phyloP scores from a whole-genome alignment of 1,284 basidiomycete genomes.

The Ustilago xerochloae region DNA sequence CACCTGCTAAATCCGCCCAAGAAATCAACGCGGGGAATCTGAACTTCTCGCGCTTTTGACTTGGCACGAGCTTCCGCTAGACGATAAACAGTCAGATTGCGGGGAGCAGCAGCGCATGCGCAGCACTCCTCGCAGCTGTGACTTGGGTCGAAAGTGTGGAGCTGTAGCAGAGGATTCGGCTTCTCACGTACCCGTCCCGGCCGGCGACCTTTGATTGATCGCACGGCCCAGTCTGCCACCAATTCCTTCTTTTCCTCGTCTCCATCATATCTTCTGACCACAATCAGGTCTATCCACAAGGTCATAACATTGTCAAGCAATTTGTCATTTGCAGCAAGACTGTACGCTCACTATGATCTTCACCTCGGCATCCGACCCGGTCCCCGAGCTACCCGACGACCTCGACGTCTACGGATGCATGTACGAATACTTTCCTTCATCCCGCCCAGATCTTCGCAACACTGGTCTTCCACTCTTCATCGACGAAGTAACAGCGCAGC shows the following conservation, averaged over 20 bases:
- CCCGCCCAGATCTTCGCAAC: slow-evolving; percentile 50
- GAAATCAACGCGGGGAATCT: neutral
- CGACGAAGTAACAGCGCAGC: slow-evolving; percentile 54
- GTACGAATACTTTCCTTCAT: slow-evolving; percentile 55
- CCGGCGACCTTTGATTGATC: neutral
- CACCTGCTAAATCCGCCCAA: neutral
- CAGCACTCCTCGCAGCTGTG: no score
- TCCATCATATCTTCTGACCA: neutral
- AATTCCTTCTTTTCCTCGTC: neutral
- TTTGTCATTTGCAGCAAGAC: no score
- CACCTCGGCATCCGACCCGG: slow-evolving; percentile 34
- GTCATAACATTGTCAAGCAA: no score
- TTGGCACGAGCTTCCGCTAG: no score
- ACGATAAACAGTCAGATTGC: no score
- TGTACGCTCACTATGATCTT: no score
- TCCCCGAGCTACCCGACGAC: slow-evolving; percentile 48
- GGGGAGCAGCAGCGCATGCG: no score
- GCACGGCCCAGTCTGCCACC: neutral
- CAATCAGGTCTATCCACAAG: no score
- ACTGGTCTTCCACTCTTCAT: slow-evolving; percentile 51
- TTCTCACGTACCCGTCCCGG: neutral
- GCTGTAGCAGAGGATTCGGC: neutral
- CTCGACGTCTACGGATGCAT: slow-evolving; percentile 55
- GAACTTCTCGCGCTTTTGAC: no score
- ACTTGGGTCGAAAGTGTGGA: no score